phyloP scores from a whole-genome alignment of 495 filamentous ascomycete species.

The Penicillium herquei region DNA sequence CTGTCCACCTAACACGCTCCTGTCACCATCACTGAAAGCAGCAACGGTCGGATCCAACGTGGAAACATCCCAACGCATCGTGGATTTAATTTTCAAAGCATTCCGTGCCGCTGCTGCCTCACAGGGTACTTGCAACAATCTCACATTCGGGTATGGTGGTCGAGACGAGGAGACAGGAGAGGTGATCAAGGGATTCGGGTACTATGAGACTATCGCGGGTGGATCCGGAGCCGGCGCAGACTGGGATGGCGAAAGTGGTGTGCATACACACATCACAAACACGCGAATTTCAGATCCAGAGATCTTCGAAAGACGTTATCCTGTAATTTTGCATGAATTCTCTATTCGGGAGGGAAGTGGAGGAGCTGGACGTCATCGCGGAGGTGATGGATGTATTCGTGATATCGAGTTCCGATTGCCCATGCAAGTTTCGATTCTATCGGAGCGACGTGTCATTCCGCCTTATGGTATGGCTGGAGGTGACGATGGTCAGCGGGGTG shows the following conservation, averaged over 20 bases:
- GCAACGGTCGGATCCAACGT: conserved; percentile 83
- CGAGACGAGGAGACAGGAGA: conserved; percentile 24
- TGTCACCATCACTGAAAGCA: conserved; percentile 76
- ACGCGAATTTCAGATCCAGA: conserved; percentile 93
- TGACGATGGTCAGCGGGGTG: conserved; percentile 52
- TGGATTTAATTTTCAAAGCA: conserved; percentile 82
- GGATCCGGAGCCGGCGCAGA: conserved; percentile 76
- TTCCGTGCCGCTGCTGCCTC: conserved; percentile 82
- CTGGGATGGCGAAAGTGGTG: conserved; percentile 82
- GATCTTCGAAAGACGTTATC: conserved; percentile 88
- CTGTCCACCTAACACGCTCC: conserved; percentile 74
- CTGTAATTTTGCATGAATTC: conserved; percentile 79
- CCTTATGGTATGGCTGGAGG: conserved; percentile 86
- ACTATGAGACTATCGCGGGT: conserved; percentile 93
- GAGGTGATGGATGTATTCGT: conserved; percentile 34
- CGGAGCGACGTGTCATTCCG: conserved; percentile 74
- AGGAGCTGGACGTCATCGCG: conserved; percentile 28
- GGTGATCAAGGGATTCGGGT: conserved; percentile 67
- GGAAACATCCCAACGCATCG: conserved; percentile 76
- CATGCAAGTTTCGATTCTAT: conserved; percentile 79
- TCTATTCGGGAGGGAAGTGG: conserved; percentile 70
- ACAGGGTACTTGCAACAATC: conserved; percentile 86
- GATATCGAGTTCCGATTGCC: conserved; percentile 38
- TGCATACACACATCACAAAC: conserved; percentile 96
- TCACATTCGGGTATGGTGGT: conserved; percentile 42